Percentiles rank a stretch among this genome's conserved stretches.
Conservation (phyloP, 371 early-diverging fungal genomes). For the Rhizoclosmatium hyalinum region DNA sequence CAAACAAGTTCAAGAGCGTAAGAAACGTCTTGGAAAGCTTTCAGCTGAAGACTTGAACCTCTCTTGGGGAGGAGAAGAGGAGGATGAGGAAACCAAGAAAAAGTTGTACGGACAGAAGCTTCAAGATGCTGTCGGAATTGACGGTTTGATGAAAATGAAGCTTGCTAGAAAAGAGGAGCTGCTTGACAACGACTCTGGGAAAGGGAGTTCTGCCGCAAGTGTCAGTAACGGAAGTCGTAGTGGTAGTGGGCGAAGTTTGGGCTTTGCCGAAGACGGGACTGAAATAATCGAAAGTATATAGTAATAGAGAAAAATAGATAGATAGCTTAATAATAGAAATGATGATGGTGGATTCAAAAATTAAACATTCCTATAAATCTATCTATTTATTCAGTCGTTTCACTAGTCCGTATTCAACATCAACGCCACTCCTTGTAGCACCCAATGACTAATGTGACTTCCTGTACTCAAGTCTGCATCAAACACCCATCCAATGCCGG, state of each 20-base stretch:
- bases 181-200: conserved; percentile 36
- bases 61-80: conserved; percentile 44
- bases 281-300: conserved; percentile 19
- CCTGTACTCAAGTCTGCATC: conserved; percentile 65
- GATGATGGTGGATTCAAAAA: too few species aligned
- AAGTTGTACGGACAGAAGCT: background rate
- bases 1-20: conserved; percentile 48
- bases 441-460: conserved; percentile 65
- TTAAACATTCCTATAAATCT: too few species aligned
- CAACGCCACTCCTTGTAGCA: conserved; percentile 64
- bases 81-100: background rate
- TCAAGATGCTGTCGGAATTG: conserved; percentile 16
- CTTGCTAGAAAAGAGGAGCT: background rate
- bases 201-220: conserved; percentile 25
- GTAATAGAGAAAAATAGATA: background rate
- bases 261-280: conserved; percentile 29
- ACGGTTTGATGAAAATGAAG: conserved; percentile 22
- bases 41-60: conserved; percentile 47
- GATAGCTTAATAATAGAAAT: too few species aligned
- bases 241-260: conserved; percentile 35
- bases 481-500: conserved; percentile 68
- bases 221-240: conserved; percentile 30
- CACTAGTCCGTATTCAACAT: conserved; percentile 56
- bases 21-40: conserved; percentile 42
- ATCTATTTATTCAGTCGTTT: background rate